Percentiles rank a stretch among this genome's conserved stretches.
Evolutionary conservation across 176 grass and related monocot genomes (phyloP).

Genomic region (Triticum aestivum): IWGSC_CS_RefSeq_v2.1 NC_057802.1:619141490-619141989

Average conservation of each 20-base stretch:
- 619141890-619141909: conserved; percentile 56
- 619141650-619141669: not conserved
- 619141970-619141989: not conserved
- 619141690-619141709: conserved; percentile 29
- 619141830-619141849: conserved; percentile 76
- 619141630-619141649: conserved; percentile 21
- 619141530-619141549: conserved; percentile 46
- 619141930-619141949: not conserved
- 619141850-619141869: conserved; percentile 83
- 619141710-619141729: conserved; percentile 41
- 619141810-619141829: conserved; percentile 48
- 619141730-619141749: conserved; percentile 32
- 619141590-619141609: conserved; percentile 18
- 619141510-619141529: conserved; percentile 42
- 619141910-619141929: conserved; percentile 60
- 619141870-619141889: conserved; percentile 65
- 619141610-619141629: conserved; percentile 33
- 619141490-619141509: conserved; percentile 46
- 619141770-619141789: conserved; percentile 33
- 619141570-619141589: conserved; percentile 43
- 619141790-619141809: conserved; percentile 36
- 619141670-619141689: conserved; percentile 29
- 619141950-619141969: not conserved
- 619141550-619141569: conserved; percentile 22
- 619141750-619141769: conserved; percentile 31